Conservation (phyloP, 176 grass and related monocot genomes). For the Musa beccarii region DNA sequence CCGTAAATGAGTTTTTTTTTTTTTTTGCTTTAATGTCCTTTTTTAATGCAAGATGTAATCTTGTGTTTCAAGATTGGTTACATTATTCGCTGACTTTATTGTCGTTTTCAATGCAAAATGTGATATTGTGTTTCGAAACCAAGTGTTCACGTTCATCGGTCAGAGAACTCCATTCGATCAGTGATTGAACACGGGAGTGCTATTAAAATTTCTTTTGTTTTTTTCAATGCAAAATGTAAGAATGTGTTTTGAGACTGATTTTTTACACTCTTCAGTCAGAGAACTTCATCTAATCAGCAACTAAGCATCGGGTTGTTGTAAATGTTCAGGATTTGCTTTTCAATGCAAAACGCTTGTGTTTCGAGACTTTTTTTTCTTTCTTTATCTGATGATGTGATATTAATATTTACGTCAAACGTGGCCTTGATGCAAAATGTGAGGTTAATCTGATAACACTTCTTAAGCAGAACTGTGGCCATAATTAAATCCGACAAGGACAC, state of each 20-base stretch:
- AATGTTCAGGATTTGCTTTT: too few species aligned
- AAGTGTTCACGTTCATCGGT: background rate
- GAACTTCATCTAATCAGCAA: too few species aligned
- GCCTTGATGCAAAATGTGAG: background rate
- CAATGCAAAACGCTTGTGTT: too few species aligned
- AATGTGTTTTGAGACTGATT: too few species aligned
- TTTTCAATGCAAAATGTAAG: too few species aligned
- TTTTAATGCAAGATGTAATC: background rate
- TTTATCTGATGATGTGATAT: background rate
- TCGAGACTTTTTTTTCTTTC: background rate
- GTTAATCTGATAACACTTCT: background rate
- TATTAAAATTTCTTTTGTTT: too few species aligned
- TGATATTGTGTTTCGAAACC: background rate
- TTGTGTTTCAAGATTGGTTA: background rate
- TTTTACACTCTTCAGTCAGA: too few species aligned
- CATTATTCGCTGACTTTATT: background rate
- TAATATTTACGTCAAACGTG: background rate
- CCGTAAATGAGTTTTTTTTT: background rate
- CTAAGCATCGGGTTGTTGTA: too few species aligned
- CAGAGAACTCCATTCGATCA: too few species aligned
- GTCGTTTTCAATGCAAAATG: background rate
- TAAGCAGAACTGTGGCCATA: slow-evolving; percentile 57
- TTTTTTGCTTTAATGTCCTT: background rate
- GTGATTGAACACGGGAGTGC: too few species aligned
- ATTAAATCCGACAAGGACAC: slow-evolving; percentile 91